A percentile compares a stretch with the other conserved stretches of the same genome.
Evolutionary conservation across 257 asterid genomes (phyloP).

Genomic region (Knoxia roxburghii): DNA sequence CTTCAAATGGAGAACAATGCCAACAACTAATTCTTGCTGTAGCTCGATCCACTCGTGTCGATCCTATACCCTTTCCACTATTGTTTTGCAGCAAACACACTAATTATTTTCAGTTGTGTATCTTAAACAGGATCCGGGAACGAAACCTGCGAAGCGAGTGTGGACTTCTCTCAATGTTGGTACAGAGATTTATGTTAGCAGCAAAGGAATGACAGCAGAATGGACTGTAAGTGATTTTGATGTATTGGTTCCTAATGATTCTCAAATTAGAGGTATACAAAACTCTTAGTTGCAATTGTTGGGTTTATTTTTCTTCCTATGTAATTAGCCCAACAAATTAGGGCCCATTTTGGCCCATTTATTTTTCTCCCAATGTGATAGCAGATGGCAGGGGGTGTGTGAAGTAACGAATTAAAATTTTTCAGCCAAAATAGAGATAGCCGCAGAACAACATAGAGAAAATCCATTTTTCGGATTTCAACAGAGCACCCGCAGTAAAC

Average conservation of each 20-base stretch:
- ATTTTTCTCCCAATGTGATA: no score
- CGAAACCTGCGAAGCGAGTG: slow-evolving; percentile 59
- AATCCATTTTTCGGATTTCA: no score
- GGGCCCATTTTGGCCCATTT: no score
- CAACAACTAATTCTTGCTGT: no score
- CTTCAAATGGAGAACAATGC: not conserved
- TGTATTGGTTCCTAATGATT: slow-evolving; percentile 41
- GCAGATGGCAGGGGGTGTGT: no score
- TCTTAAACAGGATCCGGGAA: slow-evolving; percentile 69
- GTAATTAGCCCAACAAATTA: no score
- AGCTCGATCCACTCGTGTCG: not conserved
- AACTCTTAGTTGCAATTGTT: no score
- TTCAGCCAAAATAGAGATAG: no score
- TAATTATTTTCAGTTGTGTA: not conserved
- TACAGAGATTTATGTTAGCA: slow-evolving; percentile 69
- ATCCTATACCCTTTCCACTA: not conserved
- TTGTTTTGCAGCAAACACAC: not conserved
- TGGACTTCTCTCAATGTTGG: slow-evolving; percentile 84
- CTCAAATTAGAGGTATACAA: slow-evolving; percentile 14
- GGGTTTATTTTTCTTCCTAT: no score
- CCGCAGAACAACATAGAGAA: no score
- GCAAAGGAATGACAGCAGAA: slow-evolving; percentile 57
- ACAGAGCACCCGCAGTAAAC: no score
- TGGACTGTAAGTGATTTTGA: slow-evolving; percentile 80
- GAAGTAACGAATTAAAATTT: no score